Evolutionary conservation across 768 basidiomycete species (phyloP), one percentile per base, ranked within the genome.

Genomic region (Macrolepiota dolichaula): DNA sequence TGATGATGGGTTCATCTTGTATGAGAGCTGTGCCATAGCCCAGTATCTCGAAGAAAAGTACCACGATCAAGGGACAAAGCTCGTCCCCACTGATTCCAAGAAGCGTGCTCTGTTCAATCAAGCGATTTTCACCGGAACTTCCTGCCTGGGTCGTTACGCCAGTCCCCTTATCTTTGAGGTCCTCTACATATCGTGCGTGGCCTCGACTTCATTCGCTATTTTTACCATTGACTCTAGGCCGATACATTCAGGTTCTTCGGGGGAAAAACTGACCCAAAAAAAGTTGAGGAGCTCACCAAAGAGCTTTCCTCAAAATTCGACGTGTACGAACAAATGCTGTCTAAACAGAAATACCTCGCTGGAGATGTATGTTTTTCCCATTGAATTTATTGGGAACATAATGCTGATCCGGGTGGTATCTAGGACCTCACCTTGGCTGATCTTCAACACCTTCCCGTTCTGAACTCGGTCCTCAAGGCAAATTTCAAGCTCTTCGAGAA

Each of bases 1-100:
- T 55, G 83, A 86, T 13, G 81, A 82, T 35, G 85, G 83, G 2
- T 80, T 87, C 67, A 70, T 77, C 53, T 66, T 88, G 15, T 85
- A 76, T 70, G 85, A 85, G 62, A 77, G 77, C 44, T 77, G 83
- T 22, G 84, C 85, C 0, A 85, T 87, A 55, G 67, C 68, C 22
- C 79, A 80, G 32, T 88, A 86, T 69, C 64, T 86, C 62, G 77
- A 73, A 27, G 68, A 68, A 52, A 85, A 83, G 66, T 80, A 85
- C 62, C 68, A 74, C 0, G 62, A 68, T 51, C 77, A 81, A 64
- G 82, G 82, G 32, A 74, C 77, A 4, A 51, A 65, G n/a, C 75
- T 86, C 35, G 69, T 83, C 46, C 85, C 85, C 4, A 71, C 69
- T 1, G 71, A 72, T 29, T 57, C 66, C 36, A 69, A 75, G 55